Evolutionary conservation across 2,329 filamentous ascomycete species (phyloP).

Genomic region (Hyphodiscus sp.): DNA sequence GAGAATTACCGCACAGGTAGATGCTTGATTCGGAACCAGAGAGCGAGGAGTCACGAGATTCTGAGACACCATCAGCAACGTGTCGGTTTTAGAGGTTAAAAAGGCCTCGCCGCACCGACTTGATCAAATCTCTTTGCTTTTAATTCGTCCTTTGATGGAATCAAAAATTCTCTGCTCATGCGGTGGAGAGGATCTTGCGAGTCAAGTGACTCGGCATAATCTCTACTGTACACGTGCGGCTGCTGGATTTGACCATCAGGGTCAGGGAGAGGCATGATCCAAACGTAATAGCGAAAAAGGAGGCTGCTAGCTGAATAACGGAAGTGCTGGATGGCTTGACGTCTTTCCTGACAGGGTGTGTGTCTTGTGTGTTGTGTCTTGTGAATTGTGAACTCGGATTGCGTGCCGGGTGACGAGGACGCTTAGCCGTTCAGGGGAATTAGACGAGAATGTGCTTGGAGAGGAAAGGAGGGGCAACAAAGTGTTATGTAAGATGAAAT

Average conservation of each 20-base stretch:
- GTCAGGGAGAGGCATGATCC: constrained; percentile 12
- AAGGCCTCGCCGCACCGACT: constrained; percentile 19
- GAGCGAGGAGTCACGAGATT: constrained; percentile 17
- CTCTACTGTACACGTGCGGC: constrained; percentile 23
- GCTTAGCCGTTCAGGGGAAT: not conserved
- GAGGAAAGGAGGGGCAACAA: constrained; percentile 1
- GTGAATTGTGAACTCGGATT: constrained; percentile 2
- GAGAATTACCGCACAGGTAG: constrained; percentile 75
- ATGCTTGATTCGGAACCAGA: constrained; percentile 32
- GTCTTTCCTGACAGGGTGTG: not conserved
- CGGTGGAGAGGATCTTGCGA: constrained; percentile 51
- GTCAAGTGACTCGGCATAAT: constrained; percentile 42
- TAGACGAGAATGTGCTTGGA: not conserved
- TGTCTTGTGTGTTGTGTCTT: constrained; percentile 2
- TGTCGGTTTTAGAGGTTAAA: constrained; percentile 2
- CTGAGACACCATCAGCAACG: constrained; percentile 6
- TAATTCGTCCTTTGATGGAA: constrained; percentile 68
- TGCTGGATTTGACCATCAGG: constrained; percentile 6
- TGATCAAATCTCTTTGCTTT: constrained; percentile 38
- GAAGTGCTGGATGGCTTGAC: not conserved
- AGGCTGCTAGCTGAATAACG: constrained; percentile 8
- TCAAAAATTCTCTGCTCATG: constrained; percentile 65
- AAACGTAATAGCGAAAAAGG: constrained; percentile 19
- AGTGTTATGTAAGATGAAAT: constrained; percentile 21
- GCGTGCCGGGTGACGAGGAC: constrained; percentile 5